These are phyloP conservation scores for Pythium grandisporangium DNA, from an alignment of 352 stramenopile species.

Conservation along the genomic window DNA sequence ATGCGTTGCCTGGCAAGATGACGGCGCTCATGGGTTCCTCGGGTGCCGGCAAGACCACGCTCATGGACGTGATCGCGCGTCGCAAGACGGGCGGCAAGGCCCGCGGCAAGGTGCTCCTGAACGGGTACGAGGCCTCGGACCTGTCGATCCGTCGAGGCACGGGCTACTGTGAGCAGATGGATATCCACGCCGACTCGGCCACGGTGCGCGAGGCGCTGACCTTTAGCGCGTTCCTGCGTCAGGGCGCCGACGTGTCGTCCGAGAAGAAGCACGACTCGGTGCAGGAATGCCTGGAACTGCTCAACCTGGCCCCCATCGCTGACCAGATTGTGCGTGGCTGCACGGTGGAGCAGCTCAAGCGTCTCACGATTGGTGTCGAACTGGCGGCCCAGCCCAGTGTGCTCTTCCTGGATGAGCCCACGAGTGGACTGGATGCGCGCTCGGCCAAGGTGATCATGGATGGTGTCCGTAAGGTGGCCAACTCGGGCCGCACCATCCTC, in stretches of 20 bases:
- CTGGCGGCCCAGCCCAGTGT: conserved; percentile 61
- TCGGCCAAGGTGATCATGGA: conserved; percentile 16
- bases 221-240: conserved; percentile 66
- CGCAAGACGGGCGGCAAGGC: conserved; percentile 79
- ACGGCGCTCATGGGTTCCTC: conserved; percentile 37
- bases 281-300: conserved; percentile 11
- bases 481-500: conserved; percentile 43
- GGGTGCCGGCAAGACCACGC: conserved; percentile 82
- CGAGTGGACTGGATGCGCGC: conserved; percentile 39
- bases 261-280: conserved; percentile 8
- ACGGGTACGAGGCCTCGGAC: conserved; percentile 13
- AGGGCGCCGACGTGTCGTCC: conserved; percentile 2
- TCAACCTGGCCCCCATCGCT: conserved; percentile 10
- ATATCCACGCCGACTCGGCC: conserved; percentile 71
- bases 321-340: conserved; percentile 15
- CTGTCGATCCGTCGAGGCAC: conserved; percentile 10
- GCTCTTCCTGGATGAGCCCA: conserved; percentile 62
- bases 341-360: conserved; percentile 21
- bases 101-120: conserved; percentile 32
- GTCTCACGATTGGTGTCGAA: conserved; percentile 23
- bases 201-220: conserved; percentile 72
- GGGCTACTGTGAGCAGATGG: conserved; percentile 55
- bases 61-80: conserved; percentile 88
- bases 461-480: conserved; percentile 58
- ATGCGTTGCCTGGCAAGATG: conserved; percentile 25